A percentile compares a stretch with the other conserved stretches of the same genome.
phyloP scores from a whole-genome alignment of 2,329 filamentous ascomycete genomes.

The Fusarium sp. region DNA sequence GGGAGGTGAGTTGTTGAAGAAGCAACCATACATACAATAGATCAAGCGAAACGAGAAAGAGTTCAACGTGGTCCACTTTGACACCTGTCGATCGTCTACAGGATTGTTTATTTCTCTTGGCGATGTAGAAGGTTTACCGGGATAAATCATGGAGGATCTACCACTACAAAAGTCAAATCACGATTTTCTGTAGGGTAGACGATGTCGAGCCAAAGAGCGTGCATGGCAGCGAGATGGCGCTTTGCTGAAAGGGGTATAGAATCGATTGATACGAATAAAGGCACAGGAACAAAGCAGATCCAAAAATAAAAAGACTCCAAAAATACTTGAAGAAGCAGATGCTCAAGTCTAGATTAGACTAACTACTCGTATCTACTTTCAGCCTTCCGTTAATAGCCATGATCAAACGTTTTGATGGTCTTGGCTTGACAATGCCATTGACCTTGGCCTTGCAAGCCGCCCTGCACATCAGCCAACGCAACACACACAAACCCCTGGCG shows the following conservation, averaged over 20 bases:
- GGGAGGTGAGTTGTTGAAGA: neutral
- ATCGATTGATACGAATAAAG: neutral
- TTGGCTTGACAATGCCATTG: neutral
- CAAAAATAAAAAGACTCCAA: neutral
- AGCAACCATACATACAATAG: neutral
- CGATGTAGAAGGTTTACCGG: neutral
- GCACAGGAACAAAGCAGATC: neutral
- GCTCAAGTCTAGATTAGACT: neutral
- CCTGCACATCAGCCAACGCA: neutral
- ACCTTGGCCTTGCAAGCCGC: neutral
- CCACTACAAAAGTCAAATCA: neutral
- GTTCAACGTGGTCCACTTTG: neutral
- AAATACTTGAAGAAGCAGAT: neutral
- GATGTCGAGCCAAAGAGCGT: neutral
- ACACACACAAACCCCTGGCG: constrained; percentile 11
- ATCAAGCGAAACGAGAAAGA: neutral
- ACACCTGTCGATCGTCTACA: neutral
- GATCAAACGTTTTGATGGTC: neutral
- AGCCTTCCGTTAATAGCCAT: neutral
- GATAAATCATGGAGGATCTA: neutral
- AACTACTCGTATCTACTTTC: neutral
- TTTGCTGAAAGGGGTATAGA: constrained; percentile 16
- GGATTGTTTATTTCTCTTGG: neutral
- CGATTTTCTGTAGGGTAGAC: neutral
- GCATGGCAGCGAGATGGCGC: neutral